A percentile compares a stretch with the other conserved stretches of the same genome.
These are phyloP conservation scores for Xylaria bambusicola DNA, from an alignment of 495 filamentous ascomycete species.

Conservation along the genomic window DNA sequence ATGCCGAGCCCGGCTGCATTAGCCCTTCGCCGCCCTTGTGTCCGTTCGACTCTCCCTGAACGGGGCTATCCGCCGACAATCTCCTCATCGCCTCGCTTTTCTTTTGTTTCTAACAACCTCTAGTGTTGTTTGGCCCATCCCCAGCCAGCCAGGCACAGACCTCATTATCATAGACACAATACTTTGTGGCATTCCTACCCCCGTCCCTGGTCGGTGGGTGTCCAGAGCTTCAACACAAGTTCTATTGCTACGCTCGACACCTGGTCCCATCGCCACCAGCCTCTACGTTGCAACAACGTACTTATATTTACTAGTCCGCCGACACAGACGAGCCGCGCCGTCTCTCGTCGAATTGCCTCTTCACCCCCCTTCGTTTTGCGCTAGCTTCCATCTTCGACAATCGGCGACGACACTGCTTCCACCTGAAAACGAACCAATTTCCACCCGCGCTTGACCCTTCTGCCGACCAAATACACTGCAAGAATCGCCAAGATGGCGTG, in stretches of 20 bases:
- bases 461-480: background rate
- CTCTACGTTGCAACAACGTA: too few relatives aligned
- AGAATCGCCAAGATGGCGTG: conserved; percentile 65
- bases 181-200: background rate
- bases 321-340: background rate
- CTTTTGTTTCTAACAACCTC: background rate
- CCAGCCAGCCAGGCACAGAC: background rate
- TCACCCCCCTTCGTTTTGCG: background rate
- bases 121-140: background rate
- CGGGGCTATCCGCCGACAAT: background rate
- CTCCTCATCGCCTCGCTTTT: background rate
- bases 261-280: too few relatives aligned
- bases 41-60: background rate
- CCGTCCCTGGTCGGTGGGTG: background rate
- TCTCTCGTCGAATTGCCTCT: background rate
- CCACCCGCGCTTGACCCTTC: background rate
- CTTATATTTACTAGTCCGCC: background rate
- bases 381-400: background rate
- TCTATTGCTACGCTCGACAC: background rate
- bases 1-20: background rate
- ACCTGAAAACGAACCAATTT: background rate
- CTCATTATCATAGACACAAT: too few relatives aligned
- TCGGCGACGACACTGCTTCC: conserved; percentile 2
- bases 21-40: background rate
- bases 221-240: background rate